Evolutionary conservation across 1,139 yeast species (phyloP).

Genomic region (Geotrichum reessii): DNA sequence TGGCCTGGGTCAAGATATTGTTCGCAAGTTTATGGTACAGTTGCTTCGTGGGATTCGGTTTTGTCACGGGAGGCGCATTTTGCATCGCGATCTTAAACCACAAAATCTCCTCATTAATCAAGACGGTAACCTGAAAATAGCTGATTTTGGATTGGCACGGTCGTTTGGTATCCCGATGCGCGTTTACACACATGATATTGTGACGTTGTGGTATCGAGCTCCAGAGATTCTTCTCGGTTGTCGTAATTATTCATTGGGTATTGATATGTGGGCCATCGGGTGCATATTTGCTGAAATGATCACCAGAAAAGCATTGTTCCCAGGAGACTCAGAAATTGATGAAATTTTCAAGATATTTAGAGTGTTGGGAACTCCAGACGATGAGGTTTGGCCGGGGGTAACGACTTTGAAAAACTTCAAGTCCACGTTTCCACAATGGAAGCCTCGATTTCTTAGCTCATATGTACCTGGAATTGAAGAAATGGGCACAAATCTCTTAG

Average conservation of each 20-base stretch:
- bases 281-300: slow-evolving; percentile 99
- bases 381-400: slow-evolving; percentile 94
- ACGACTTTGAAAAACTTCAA: slow-evolving; percentile 89
- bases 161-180: slow-evolving; percentile 95
- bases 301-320: slow-evolving; percentile 87
- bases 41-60: slow-evolving; percentile 85
- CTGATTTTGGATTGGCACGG: slow-evolving; percentile 94
- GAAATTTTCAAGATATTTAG: slow-evolving; percentile 93
- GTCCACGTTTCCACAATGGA: slow-evolving; percentile 94
- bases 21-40: slow-evolving; percentile 89
- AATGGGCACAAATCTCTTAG: background rate
- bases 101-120: slow-evolving; percentile 90
- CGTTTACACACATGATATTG: slow-evolving; percentile 96
- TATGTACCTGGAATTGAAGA: background rate
- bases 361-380: slow-evolving; percentile 90
- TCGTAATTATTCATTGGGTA: slow-evolving; percentile 94
- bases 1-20: slow-evolving; percentile 84
- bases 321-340: slow-evolving; percentile 97
- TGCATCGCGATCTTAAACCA: slow-evolving; percentile 95
- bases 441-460: slow-evolving; percentile 20
- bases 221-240: slow-evolving; percentile 96
- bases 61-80: slow-evolving; percentile 90
- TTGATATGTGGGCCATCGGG: slow-evolving; percentile 98
- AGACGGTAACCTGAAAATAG: slow-evolving; percentile 91
- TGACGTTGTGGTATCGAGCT: slow-evolving; percentile 95